Conservation (phyloP, 345 rosid genomes). For the Brassica incana region DNA sequence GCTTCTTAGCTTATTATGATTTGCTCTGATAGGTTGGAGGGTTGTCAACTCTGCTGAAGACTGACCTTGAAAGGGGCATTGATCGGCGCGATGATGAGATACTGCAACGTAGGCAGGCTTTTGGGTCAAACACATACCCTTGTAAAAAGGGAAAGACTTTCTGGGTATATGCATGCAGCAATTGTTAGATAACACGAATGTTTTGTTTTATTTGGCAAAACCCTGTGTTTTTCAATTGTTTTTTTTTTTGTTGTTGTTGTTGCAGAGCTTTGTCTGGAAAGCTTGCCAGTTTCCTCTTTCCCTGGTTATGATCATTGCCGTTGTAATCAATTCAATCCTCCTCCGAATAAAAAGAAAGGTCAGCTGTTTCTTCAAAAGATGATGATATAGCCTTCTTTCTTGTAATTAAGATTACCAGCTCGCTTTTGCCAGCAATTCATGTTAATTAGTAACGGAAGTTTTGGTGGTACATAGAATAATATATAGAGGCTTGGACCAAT, state of each 20-base stretch:
- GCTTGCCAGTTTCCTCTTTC: slow-evolving; percentile 73
- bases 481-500: too few species aligned
- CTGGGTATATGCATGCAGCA: slow-evolving; percentile 44
- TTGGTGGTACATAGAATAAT: too few species aligned
- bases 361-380: background rate
- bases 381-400: background rate
- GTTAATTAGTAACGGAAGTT: background rate
- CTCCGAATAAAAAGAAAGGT: slow-evolving; percentile 73
- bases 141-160: slow-evolving; percentile 64
- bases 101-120: slow-evolving; percentile 50
- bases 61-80: slow-evolving; percentile 56
- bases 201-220: background rate
- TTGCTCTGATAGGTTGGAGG: slow-evolving; percentile 46
- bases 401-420: background rate
- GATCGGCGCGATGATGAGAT: slow-evolving; percentile 53
- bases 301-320: slow-evolving; percentile 64
- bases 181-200: background rate
- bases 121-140: slow-evolving; percentile 83
- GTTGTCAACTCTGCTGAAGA: slow-evolving; percentile 50
- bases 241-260: background rate
- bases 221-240: too few species aligned
- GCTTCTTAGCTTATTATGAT: background rate
- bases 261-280: slow-evolving; percentile 76
- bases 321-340: slow-evolving; percentile 44
- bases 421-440: background rate